Evolutionary conservation across 345 rosid genomes (phyloP).

Genomic region (Salix exigua): DNA sequence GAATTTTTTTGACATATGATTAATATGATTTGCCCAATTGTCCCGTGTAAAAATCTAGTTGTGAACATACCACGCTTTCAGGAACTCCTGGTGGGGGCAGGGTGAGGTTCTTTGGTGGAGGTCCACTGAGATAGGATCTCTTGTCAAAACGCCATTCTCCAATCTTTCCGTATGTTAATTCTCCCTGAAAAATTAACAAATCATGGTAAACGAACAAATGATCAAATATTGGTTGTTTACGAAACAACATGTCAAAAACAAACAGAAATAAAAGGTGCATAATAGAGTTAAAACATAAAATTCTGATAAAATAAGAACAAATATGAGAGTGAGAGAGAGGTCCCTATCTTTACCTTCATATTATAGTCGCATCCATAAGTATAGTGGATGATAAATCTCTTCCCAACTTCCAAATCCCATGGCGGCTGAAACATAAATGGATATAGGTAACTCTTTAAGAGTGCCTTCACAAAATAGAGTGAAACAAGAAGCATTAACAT

Average conservation of each 20-base stretch:
- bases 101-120: constrained; percentile 71
- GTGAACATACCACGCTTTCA: constrained; percentile 84
- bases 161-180: constrained; percentile 74
- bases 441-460: constrained; percentile 6
- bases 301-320: not conserved
- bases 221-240: not conserved
- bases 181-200: constrained; percentile 46
- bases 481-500: constrained; percentile 5
- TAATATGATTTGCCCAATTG: constrained; percentile 1
- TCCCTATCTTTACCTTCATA: constrained; percentile 52
- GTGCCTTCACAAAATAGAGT: not conserved
- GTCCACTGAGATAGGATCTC: constrained; percentile 75
- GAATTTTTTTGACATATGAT: not conserved
- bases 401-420: constrained; percentile 71
- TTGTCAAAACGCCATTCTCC: constrained; percentile 98
- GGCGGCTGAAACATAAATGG: constrained; percentile 67
- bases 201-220: not conserved
- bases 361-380: constrained; percentile 94
- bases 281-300: not conserved
- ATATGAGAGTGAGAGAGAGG: not conserved
- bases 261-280: constrained; percentile 1
- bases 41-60: not conserved
- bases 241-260: not conserved
- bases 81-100: constrained; percentile 92
- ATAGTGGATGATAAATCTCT: constrained; percentile 84